Base-by-base conservation (phyloP, 2,329 filamentous ascomycete species). In the Fonsecaea multimorphosa region DNA sequence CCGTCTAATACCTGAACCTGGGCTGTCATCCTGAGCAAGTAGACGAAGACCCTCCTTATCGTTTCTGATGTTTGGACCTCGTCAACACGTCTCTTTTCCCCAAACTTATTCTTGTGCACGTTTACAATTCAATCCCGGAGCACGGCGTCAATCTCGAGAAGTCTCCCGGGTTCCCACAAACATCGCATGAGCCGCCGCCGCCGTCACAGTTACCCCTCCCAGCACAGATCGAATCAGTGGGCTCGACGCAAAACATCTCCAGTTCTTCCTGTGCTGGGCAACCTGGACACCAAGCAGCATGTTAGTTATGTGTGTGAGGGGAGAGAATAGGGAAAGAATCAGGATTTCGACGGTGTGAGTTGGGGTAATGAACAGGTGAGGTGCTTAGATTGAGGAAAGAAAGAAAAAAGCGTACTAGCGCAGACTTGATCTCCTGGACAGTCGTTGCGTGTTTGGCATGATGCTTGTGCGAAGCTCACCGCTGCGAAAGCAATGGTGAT, bases 131-230 rank as follows among this genome's bases (percentile, higher is more conserved):
- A 49, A 11, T 22, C 44, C 4, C 44, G 19, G 19, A 11, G 44
- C 44, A 49, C 1, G 44, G 44, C 7, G 44, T 49, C 22, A 49
- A 14, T 24, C 44, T 49, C 22, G 44, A 49, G 44, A 49, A 49
- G 24, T 49, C 44, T 12, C 44, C 44, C 12, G 44, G 44, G 44
- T 49, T 49, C 19, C 44, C 44, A 49, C 44, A 49, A 12, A 49
- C 44, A 12, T 49, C 44, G 44, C 44, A 49, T 9, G 44, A 49
- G 7, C 44, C 44, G 8, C 44, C 44, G 8, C 44, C 44, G 44
- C 44, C 44, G 24, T 49, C 44, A 14, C 44, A 49, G 22, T 49
- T 49, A 0, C 44, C 44, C 44, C n/a, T 44, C 5, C 38, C 38
- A 9, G 38, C 38, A 44, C 38, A 44, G n/a, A 44, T 44, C 1